Evolutionary conservation across 441 rosid species (phyloP).

Genomic region (Biscutella laevigata): DNA sequence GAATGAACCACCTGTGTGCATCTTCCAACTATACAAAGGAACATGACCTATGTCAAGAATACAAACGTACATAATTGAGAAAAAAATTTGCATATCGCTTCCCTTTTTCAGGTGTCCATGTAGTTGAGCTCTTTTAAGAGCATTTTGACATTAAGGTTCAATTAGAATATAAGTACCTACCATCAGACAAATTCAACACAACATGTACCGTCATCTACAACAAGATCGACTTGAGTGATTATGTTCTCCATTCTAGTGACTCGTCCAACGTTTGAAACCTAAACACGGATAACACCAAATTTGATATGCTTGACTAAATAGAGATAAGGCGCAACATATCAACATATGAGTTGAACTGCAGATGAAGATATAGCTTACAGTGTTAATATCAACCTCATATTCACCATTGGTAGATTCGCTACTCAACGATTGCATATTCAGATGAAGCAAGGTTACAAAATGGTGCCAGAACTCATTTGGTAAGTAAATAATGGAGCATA

Average conservation of each 20-base stretch:
- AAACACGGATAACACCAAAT: conserved; percentile 9
- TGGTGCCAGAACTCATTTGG: too few relatives aligned
- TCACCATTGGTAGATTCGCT: conserved; percentile 56
- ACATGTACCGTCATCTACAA: conserved; percentile 85
- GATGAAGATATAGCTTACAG: conserved; percentile 33
- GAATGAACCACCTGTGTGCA: too few relatives aligned
- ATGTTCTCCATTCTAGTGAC: conserved; percentile 66
- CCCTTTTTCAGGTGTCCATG: too few relatives aligned
- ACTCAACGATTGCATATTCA: conserved; percentile 72
- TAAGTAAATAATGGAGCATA: too few relatives aligned
- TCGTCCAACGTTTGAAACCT: conserved; percentile 71
- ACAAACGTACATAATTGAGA: too few relatives aligned
- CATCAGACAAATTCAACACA: conserved; percentile 78
- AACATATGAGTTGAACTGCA: neutral
- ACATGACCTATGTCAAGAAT: too few relatives aligned
- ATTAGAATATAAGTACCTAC: conserved; percentile 34
- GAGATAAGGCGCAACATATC: neutral
- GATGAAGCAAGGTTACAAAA: conserved; percentile 67
- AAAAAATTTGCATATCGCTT: too few relatives aligned
- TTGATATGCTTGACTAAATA: neutral
- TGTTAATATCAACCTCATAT: conserved; percentile 69
- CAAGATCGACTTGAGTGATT: conserved; percentile 59
- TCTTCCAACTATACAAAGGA: too few relatives aligned
- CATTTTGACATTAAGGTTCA: neutral
- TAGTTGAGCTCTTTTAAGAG: neutral